Conservation (phyloP, 2,329 filamentous ascomycete species). For the Epichloe aotearoae region DNA sequence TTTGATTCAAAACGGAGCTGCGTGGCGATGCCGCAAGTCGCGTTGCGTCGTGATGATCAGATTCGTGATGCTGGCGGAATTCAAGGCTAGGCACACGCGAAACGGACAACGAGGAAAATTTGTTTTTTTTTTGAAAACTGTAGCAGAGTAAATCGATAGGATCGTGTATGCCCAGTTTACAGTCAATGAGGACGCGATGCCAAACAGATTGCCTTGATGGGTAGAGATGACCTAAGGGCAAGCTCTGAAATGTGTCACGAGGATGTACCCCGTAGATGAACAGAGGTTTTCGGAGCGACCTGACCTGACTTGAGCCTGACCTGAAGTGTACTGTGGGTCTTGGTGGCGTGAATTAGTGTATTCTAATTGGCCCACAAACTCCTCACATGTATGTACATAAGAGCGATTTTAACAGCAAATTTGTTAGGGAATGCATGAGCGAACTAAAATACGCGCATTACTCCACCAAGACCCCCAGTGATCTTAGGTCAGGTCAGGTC, state of each 20-base stretch:
- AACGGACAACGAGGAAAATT: background rate
- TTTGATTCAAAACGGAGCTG: background rate
- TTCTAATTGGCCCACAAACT: no score
- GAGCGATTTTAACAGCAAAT: no score
- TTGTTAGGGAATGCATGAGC: no score
- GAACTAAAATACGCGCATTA: no score
- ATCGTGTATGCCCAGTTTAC: background rate
- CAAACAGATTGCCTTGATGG: background rate
- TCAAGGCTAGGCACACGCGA: background rate
- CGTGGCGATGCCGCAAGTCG: background rate
- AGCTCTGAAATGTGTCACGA: background rate
- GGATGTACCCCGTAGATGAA: background rate
- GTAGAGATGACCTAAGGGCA: background rate
- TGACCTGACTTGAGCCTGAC: no score
- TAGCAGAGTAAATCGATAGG: background rate
- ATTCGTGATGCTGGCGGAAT: background rate
- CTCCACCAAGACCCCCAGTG: no score
- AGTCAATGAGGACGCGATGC: background rate
- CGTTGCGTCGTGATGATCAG: background rate
- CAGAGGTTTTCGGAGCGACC: background rate
- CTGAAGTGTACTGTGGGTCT: no score
- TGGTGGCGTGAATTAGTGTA: no score
- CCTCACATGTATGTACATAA: no score
- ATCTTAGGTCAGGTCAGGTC: no score
- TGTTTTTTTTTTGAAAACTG: background rate